These are phyloP conservation scores for Fusarium piperis DNA, from an alignment of 2,329 filamentous ascomycete species.

Conservation along the genomic window DNA sequence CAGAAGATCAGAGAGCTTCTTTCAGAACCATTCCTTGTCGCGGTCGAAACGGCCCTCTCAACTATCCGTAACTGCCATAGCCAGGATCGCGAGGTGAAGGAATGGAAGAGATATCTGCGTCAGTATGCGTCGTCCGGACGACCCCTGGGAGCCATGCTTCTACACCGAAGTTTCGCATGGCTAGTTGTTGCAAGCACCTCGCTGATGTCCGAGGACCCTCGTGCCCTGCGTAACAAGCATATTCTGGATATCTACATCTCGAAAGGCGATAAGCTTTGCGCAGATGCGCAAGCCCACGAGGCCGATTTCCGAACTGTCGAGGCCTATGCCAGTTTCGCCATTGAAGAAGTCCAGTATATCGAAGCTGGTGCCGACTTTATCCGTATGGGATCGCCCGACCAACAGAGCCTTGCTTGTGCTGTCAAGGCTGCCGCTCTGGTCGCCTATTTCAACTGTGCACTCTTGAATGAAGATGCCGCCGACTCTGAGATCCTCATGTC, in stretches of 20 bases:
- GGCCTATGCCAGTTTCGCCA: slow-evolving; percentile 75
- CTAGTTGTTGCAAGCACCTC: slow-evolving; percentile 83
- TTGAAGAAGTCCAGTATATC: slow-evolving; percentile 85
- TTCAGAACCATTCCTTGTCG: slow-evolving; percentile 85
- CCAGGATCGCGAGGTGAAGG: slow-evolving; percentile 72
- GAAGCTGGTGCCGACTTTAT: slow-evolving; percentile 93
- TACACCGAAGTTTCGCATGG: slow-evolving; percentile 89
- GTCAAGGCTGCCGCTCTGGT: slow-evolving; percentile 86
- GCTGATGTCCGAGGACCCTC: slow-evolving; percentile 72
- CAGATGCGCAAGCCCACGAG: slow-evolving; percentile 51
- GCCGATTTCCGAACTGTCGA: slow-evolving; percentile 67
- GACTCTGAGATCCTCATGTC: slow-evolving; percentile 81
- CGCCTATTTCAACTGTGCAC: slow-evolving; percentile 84
- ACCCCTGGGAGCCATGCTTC: slow-evolving; percentile 88
- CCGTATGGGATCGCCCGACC: slow-evolving; percentile 79
- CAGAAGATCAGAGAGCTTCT: slow-evolving; percentile 77
- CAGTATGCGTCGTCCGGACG: slow-evolving; percentile 83
- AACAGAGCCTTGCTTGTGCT: slow-evolving; percentile 85
- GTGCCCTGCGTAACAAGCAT: slow-evolving; percentile 68
- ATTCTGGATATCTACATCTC: slow-evolving; percentile 79
- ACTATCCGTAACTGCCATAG: slow-evolving; percentile 83
- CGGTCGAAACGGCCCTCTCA: slow-evolving; percentile 89
- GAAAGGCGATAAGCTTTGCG: slow-evolving; percentile 59
- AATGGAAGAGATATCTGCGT: slow-evolving; percentile 88
- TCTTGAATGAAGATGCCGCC: slow-evolving; percentile 83